Conservation (phyloP, 2,329 filamentous ascomycete species). For the Zymoseptoria passerinii region DNA sequence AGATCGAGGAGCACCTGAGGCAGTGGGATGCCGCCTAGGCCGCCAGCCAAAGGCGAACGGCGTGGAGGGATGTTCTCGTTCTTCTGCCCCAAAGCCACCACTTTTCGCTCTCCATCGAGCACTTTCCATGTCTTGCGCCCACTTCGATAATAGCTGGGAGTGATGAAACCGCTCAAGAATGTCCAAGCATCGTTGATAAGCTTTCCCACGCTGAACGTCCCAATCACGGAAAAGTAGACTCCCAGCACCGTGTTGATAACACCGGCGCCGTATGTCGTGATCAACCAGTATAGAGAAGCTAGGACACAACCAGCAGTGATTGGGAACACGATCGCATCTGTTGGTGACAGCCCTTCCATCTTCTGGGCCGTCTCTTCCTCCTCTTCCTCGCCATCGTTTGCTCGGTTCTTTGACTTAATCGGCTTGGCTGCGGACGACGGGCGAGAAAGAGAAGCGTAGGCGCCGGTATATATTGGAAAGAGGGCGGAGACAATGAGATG, state of each 20-base stretch:
- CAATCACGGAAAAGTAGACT: constrained; percentile 73
- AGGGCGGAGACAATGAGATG: constrained; percentile 63
- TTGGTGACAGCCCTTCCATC: constrained; percentile 62
- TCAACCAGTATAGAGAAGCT: constrained; percentile 71
- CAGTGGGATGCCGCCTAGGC: constrained; percentile 41
- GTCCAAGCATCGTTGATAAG: constrained; percentile 65
- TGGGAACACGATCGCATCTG: constrained; percentile 79
- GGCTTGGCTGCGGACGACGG: constrained; percentile 69
- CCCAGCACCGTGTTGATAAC: constrained; percentile 76
- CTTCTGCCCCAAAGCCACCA: constrained; percentile 13
- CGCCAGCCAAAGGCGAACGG: constrained; percentile 45
- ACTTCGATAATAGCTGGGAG: constrained; percentile 60
- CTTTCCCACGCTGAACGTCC: constrained; percentile 65
- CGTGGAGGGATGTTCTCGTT: constrained; percentile 14
- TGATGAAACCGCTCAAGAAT: constrained; percentile 57
- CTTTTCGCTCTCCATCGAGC: constrained; percentile 28
- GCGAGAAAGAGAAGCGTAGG: constrained; percentile 75
- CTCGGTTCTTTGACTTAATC: constrained; percentile 32
- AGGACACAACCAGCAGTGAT: constrained; percentile 66
- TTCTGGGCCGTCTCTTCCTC: constrained; percentile 48
- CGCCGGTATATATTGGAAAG: constrained; percentile 73
- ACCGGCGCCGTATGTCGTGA: constrained; percentile 78
- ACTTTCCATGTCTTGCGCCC: constrained; percentile 45
- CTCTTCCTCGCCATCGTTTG: constrained; percentile 38
- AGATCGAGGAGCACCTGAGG: constrained; percentile 27